Evolutionary conservation across 257 asterid genomes (phyloP).

Genomic region (Nicotiana noctiflora): DNA sequence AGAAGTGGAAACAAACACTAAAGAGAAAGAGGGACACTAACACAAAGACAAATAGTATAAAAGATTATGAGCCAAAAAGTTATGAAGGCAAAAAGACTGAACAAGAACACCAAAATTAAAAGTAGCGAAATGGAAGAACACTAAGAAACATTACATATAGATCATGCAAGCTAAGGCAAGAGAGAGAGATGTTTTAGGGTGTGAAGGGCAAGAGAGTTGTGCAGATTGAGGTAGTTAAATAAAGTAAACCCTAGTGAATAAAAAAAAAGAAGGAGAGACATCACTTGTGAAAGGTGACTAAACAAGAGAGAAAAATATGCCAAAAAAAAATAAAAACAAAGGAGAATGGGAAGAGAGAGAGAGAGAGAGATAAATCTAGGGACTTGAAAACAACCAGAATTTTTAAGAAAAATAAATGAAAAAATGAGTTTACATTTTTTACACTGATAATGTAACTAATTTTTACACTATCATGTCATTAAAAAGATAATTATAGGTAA

Average conservation of each 20-base stretch:
- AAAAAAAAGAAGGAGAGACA: slow-evolving; percentile 35
- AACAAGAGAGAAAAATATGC: slow-evolving; percentile 19
- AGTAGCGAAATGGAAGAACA: slow-evolving; percentile 14
- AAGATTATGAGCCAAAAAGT: slow-evolving; percentile 18
- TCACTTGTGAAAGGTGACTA: slow-evolving; percentile 48
- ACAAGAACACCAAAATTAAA: slow-evolving; percentile 38
- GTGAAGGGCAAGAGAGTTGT: slow-evolving; percentile 6
- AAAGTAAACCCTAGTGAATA: slow-evolving; percentile 32
- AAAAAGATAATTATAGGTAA: too few species aligned
- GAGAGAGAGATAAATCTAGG: slow-evolving; percentile 28
- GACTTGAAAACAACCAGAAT: slow-evolving; percentile 29
- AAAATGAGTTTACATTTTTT: too few species aligned
- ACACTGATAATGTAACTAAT: too few species aligned
- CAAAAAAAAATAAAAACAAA: slow-evolving; percentile 8
- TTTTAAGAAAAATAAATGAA: too few species aligned
- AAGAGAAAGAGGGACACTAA: neutral
- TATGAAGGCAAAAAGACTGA: slow-evolving; percentile 29
- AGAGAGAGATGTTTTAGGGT: slow-evolving; percentile 3
- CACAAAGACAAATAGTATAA: slow-evolving; percentile 5
- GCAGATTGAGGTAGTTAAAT: slow-evolving; percentile 9
- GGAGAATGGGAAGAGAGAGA: slow-evolving; percentile 20
- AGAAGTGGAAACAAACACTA: neutral
- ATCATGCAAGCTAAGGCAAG: neutral
- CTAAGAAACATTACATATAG: neutral
- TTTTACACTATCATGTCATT: too few species aligned